A percentile compares a stretch with the other conserved stretches of the same genome.
phyloP scores from a whole-genome alignment of 2,329 filamentous ascomycete genomes.

The Aspergillus sp. region DNA sequence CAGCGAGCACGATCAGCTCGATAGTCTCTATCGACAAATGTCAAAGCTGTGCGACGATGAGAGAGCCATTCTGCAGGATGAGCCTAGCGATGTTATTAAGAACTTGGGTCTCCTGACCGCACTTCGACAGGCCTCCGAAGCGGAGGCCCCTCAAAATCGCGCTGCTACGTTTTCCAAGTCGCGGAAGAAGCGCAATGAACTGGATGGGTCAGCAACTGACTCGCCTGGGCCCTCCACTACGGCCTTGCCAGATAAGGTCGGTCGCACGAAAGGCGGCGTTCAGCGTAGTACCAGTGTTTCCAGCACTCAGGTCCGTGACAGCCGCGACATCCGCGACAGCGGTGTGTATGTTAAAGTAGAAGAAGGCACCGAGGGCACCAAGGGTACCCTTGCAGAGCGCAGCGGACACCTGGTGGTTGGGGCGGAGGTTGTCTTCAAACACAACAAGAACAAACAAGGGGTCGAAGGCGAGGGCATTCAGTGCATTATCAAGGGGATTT shows the following conservation, averaged over 20 bases:
- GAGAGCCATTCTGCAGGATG: conserved; percentile 49
- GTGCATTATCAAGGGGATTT: conserved; percentile 73
- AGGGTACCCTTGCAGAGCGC: conserved; percentile 48
- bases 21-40: conserved; percentile 49
- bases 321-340: conserved; percentile 37
- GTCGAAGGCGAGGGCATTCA: conserved; percentile 64
- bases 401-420: conserved; percentile 48
- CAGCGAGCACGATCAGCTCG: conserved; percentile 47
- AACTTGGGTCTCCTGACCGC: conserved; percentile 53
- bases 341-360: conserved; percentile 43
- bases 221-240: conserved; percentile 48
- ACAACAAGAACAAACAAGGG: conserved; percentile 53
- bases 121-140: conserved; percentile 51
- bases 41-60: conserved; percentile 52
- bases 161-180: conserved; percentile 44
- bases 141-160: conserved; percentile 45
- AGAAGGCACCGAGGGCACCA: conserved; percentile 46
- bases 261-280: conserved; percentile 44
- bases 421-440: conserved; percentile 54
- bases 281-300: conserved; percentile 48
- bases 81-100: conserved; percentile 54
- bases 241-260: conserved; percentile 43
- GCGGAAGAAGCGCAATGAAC: conserved; percentile 49
- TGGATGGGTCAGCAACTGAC: conserved; percentile 47
- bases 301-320: conserved; percentile 42